Percentiles rank a stretch among this genome's conserved stretches.
phyloP scores from a whole-genome alignment of 805 yeast genomes.

The Ogataea glucozyma region DNA sequence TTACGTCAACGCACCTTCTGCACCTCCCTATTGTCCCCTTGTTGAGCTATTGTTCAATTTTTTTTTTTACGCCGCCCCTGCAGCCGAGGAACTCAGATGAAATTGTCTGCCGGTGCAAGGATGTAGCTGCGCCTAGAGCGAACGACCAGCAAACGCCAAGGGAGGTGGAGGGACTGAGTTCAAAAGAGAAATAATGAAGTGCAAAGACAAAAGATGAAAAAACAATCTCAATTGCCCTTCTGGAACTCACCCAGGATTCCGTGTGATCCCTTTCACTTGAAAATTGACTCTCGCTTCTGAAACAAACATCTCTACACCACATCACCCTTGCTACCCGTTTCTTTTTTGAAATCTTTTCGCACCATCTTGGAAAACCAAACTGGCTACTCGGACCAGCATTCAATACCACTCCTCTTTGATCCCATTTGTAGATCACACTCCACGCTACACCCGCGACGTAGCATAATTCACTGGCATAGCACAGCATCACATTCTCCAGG shows the following conservation, averaged over 20 bases:
- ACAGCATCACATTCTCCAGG: too few species aligned
- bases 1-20: too few species aligned
- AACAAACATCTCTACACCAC: constrained; percentile 4
- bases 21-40: neutral
- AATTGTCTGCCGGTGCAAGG: constrained; percentile 1
- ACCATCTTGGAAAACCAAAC: constrained; percentile 7
- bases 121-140: neutral
- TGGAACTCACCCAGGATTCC: too few species aligned
- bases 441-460: neutral
- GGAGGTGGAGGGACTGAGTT: too few species aligned
- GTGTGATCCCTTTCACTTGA: too few species aligned
- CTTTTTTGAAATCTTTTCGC: constrained; percentile 4
- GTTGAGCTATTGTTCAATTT: too few species aligned
- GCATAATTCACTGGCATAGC: neutral
- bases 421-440: too few species aligned
- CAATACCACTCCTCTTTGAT: neutral
- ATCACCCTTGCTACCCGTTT: constrained; percentile 3
- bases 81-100: constrained; percentile 3
- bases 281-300: too few species aligned
- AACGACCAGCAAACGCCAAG: too few species aligned
- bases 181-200: too few species aligned
- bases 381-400: constrained; percentile 1
- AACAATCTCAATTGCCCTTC: too few species aligned
- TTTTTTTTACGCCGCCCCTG: neutral
- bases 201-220: too few species aligned